Evolutionary conservation across 2,329 filamentous ascomycete genomes (phyloP), one percentile per base, ranked within the genome.

Genomic region (Trichophaea hybrida): DNA sequence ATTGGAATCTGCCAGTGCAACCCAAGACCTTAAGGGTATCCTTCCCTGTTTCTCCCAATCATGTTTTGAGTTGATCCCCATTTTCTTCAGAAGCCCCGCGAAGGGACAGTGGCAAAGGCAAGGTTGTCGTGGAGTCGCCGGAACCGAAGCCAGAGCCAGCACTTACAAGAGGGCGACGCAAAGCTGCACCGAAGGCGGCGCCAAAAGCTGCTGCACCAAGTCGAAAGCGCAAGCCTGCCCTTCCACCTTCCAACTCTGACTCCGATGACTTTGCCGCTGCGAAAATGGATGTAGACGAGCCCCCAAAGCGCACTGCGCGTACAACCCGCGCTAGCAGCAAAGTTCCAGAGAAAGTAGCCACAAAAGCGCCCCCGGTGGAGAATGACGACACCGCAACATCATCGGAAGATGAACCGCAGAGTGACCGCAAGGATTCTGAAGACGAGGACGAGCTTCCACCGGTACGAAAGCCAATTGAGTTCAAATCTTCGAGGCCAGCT

Each of bases 391-490:
- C 55, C 32, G 60, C 53, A 1, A 60, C 58, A 35, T 59, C 58
- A 43, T 58, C 61, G 10, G 61, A 59, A 38, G 32, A 13, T 2
- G 51, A 4, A 6, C 58, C 5, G 17, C 32, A 37, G 40, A 44
- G 56, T 5, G 62, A 64, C 7, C 48, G 53, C 17, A 63, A 56
- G 4, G 48, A 35, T 4, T 32, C 54, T 31, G 63, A 65, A 3
- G 57, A 64, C 12, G 63, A 63, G 12, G 62, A 62, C n/a, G 63
- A 64, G 32, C 54, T 65, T 5, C 63, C 63, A 5, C 63, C 63
- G 12, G 32, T 59, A 6, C 64, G 63, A 51, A 64, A 46, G n/a
- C 56, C 61, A 17, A 59, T 60, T n/a, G 57, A 43, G 24, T 55
- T 31, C 24, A 24, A n/a, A 33, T 15, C n/a, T 6, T 31, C 32